Base-by-base conservation (phyloP, 306 rosid genomes). In the Trichosanthes truncata region DNA sequence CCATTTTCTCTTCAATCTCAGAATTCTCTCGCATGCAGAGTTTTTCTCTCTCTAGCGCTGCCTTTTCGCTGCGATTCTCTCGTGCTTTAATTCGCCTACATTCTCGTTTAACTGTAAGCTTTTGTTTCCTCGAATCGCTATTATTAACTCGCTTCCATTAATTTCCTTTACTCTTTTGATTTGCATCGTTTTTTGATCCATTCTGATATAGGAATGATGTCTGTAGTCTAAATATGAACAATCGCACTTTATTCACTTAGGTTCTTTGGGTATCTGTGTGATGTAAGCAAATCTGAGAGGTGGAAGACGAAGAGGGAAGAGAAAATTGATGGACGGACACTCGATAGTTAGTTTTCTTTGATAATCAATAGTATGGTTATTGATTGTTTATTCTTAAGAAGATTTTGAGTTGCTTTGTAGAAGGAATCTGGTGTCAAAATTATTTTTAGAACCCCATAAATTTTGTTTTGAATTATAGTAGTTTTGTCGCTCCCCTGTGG, bases 21-120 rank as follows among this genome's bases (percentile, higher is more conserved):
- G 35, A 46, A 48, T 52, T 68, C 61, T 31, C 55, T 11, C 48
- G 21, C 71, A 10, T 48, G 43, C 79, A 55, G 67, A 11, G 8
- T 23, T 11, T 57, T 21, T 85, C 75, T 57, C 74, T 82, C 53
- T 61, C 71, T 61, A 8, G 4, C 72, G 63, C 68, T 52, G 77
- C 77, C 78, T 49, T 74, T 29, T 15, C 9, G 46, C 26, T 51
- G 77, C 66, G 52, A 9, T 41, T 74, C 61, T 46, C 9, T 8
- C 14, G 9, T 36, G 14, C 59, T 73, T 1, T 46, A 73, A 73
- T 13, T 73, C 31, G 55, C 41, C 66, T 38, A 76, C 51, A 74
- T 21, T 77, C 69, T 59, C 66, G 53, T n/a, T 36, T n/a, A 36
- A 4, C 51, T 11, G 69, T 59, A 57, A 21, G 80, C 38, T n/a